phyloP scores from a whole-genome alignment of 2,329 filamentous ascomycete species.

The Blastomyces percursus region DNA sequence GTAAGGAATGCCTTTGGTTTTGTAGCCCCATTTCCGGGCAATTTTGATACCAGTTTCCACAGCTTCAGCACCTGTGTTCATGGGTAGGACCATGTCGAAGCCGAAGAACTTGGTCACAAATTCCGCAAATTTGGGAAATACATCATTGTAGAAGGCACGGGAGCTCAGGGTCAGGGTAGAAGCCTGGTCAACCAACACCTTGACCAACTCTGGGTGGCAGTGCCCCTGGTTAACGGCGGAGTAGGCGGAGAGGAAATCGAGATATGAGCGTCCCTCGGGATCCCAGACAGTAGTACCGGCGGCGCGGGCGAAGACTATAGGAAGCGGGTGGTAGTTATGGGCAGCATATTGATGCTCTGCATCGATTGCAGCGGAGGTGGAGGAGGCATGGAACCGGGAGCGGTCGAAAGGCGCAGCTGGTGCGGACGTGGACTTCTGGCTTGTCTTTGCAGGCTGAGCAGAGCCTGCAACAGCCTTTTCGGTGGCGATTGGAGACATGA shows the following conservation, averaged over 20 bases:
- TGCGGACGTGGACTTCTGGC: conserved; percentile 33
- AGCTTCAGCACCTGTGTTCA: conserved; percentile 96
- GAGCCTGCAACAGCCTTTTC: conserved; percentile 17
- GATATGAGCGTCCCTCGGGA: conserved; percentile 86
- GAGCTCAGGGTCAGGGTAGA: conserved; percentile 82
- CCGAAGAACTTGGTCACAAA: conserved; percentile 82
- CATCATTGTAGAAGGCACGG: conserved; percentile 94
- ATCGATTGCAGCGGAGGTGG: conserved; percentile 67
- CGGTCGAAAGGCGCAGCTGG: conserved; percentile 22
- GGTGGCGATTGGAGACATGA: conserved; percentile 19
- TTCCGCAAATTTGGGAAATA: conserved; percentile 90
- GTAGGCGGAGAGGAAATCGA: conserved; percentile 97
- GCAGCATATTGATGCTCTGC: conserved; percentile 77
- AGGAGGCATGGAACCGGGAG: conserved; percentile 58
- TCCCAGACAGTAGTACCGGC: conserved; percentile 89
- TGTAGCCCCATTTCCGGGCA: conserved; percentile 96
- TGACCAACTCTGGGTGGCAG: conserved; percentile 91
- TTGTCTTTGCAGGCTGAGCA: conserved; percentile 8
- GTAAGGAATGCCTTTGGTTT: conserved; percentile 78
- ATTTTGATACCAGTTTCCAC: conserved; percentile 95
- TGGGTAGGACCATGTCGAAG: conserved; percentile 95
- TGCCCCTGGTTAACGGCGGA: conserved; percentile 97
- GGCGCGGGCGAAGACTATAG: conserved; percentile 81
- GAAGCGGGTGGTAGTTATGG: conserved; percentile 97
- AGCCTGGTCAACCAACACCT: conserved; percentile 81